phyloP scores from a whole-genome alignment of 345 rosid genomes.

The Citrus sp. region DNA sequence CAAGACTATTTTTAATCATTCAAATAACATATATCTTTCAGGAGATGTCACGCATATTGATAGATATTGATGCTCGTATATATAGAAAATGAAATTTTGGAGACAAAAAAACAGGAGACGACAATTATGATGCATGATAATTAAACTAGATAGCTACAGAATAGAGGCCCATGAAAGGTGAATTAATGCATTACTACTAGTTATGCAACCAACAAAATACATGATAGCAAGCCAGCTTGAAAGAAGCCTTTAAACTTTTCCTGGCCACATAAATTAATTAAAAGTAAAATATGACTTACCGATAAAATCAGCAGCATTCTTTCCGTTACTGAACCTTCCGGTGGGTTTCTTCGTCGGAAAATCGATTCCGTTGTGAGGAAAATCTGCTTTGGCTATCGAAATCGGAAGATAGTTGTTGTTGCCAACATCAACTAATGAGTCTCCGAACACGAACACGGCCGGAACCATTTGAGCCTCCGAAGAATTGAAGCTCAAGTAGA shows the following conservation, averaged over 20 bases:
- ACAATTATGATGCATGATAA: too few species aligned
- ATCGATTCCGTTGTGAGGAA: conserved; percentile 53
- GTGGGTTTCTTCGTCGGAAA: conserved; percentile 42
- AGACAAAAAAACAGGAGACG: too few species aligned
- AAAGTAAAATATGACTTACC: conserved; percentile 19
- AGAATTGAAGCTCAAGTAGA: neutral
- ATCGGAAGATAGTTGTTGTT: conserved; percentile 41
- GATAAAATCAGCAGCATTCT: conserved; percentile 54
- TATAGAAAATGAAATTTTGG: too few species aligned
- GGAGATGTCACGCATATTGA: too few species aligned
- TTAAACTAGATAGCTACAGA: too few species aligned
- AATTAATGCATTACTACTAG: too few species aligned
- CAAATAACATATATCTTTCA: too few species aligned
- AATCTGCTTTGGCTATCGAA: conserved; percentile 42
- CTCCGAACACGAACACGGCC: conserved; percentile 44
- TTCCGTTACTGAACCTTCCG: conserved; percentile 57
- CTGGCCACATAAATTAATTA: neutral
- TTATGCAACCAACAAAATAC: too few species aligned
- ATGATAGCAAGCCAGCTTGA: neutral
- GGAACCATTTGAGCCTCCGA: conserved; percentile 37
- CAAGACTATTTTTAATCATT: neutral
- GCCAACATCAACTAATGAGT: conserved; percentile 53
- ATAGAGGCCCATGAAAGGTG: neutral
- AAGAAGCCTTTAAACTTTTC: neutral
- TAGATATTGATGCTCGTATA: too few species aligned